Evolutionary conservation across 2,329 filamentous ascomycete species (phyloP).

Genomic region (Trichoderma cornu-damae): DNA sequence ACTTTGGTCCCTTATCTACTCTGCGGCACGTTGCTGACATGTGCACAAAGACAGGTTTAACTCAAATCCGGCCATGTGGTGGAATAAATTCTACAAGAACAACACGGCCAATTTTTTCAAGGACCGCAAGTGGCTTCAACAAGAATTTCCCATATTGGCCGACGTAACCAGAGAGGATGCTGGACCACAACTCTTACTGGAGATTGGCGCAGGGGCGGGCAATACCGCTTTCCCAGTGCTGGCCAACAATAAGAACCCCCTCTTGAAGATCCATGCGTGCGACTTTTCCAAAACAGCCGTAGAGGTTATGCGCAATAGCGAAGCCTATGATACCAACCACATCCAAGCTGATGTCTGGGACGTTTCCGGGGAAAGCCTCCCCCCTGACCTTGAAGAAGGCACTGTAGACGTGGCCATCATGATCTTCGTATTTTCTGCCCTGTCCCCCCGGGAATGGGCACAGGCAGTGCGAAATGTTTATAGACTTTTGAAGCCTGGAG

Average conservation of each 20-base stretch:
- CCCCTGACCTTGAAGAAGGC: constrained; percentile 69
- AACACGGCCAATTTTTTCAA: constrained; percentile 99
- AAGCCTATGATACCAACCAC: constrained; percentile 63
- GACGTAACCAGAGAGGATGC: constrained; percentile 66
- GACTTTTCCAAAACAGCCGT: constrained; percentile 96
- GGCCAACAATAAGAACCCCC: constrained; percentile 73
- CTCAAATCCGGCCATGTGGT: constrained; percentile 86
- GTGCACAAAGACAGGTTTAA: constrained; percentile 68
- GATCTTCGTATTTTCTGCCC: constrained; percentile 95
- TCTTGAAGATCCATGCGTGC: constrained; percentile 82
- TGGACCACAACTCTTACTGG: constrained; percentile 67
- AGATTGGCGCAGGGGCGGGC: constrained; percentile 91
- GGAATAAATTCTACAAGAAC: constrained; percentile 98
- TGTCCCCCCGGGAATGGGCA: constrained; percentile 79
- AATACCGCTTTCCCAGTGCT: constrained; percentile 95
- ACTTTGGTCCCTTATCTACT: constrained; percentile 2
- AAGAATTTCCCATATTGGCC: constrained; percentile 88
- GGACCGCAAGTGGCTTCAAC: constrained; percentile 91
- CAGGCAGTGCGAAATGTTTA: constrained; percentile 77
- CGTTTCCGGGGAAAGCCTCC: constrained; percentile 65
- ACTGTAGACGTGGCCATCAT: constrained; percentile 88
- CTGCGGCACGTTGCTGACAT: constrained; percentile 36
- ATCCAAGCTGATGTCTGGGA: constrained; percentile 97
- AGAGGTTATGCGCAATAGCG: constrained; percentile 79
- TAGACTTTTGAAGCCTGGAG: constrained; percentile 80